A percentile compares a stretch with the other conserved stretches of the same genome.
These are phyloP conservation scores for Oryza rufipogon DNA, from an alignment of 176 grass and related monocot species.

Conservation along the genomic window DNA sequence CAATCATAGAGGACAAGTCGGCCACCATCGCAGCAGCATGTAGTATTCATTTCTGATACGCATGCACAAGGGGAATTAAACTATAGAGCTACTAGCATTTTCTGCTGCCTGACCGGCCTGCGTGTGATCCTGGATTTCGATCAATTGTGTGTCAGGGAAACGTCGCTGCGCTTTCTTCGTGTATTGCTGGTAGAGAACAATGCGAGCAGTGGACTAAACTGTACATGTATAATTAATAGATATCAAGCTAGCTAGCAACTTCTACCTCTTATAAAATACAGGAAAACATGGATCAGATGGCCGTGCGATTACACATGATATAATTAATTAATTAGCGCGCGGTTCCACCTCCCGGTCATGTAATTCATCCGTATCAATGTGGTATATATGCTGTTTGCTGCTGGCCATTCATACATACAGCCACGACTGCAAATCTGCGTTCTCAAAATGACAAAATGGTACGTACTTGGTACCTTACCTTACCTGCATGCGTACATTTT, in stretches of 20 bases:
- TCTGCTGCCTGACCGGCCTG: background rate
- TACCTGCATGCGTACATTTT: background rate
- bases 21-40: background rate
- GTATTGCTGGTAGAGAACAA: constrained; percentile 27
- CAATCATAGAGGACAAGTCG: constrained; percentile 32
- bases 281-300: background rate
- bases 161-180: constrained; percentile 31
- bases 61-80: constrained; percentile 6
- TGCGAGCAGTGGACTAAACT: background rate
- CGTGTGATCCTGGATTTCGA: background rate
- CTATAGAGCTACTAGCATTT: background rate
- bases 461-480: background rate
- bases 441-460: background rate
- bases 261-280: background rate
- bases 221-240: background rate
- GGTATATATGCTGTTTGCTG: background rate
- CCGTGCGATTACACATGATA: background rate
- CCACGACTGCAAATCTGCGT: background rate
- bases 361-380: background rate
- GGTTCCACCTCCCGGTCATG: background rate
- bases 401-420: background rate
- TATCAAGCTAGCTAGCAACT: background rate
- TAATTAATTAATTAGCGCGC: background rate
- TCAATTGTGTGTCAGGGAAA: constrained; percentile 8
- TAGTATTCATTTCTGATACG: constrained; percentile 13